A percentile compares a stretch with the other conserved stretches of the same genome.
phyloP scores from a whole-genome alignment of 768 basidiomycete genomes.

The Russula emetica region DNA sequence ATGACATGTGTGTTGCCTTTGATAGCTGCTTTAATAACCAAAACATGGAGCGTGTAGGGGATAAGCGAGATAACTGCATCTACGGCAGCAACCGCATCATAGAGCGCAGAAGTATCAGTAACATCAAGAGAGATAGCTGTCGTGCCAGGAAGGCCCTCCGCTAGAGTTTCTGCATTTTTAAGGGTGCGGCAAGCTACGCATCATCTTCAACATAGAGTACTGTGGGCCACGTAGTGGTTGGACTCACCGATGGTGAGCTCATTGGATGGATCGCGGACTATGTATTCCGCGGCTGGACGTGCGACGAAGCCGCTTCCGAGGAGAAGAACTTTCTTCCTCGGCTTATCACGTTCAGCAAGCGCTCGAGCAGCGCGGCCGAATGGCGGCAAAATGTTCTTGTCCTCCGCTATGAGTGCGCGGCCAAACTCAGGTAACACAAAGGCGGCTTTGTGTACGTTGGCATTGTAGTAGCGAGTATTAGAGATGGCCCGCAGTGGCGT shows the following conservation, averaged over 20 bases:
- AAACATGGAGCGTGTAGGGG: constrained; percentile 87
- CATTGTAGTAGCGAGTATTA: constrained; percentile 80
- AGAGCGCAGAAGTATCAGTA: constrained; percentile 61
- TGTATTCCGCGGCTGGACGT: constrained; percentile 92
- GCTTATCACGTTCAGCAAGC: constrained; percentile 41
- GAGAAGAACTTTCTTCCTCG: constrained; percentile 73
- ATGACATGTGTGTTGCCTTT: constrained; percentile 87
- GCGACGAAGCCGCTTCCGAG: constrained; percentile 96
- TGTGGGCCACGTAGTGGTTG: background rate
- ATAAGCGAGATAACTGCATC: constrained; percentile 96
- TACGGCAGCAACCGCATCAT: constrained; percentile 74
- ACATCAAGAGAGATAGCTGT: constrained; percentile 82
- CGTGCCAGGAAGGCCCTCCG: constrained; percentile 61
- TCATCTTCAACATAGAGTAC: constrained; percentile 1
- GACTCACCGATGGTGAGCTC: constrained; percentile 74
- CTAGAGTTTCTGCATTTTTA: constrained; percentile 64
- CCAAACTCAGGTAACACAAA: constrained; percentile 95
- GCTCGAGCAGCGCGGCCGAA: constrained; percentile 63
- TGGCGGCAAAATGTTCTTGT: constrained; percentile 62
- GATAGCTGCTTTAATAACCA: constrained; percentile 89
- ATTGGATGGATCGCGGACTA: constrained; percentile 77
- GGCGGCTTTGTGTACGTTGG: constrained; percentile 69
- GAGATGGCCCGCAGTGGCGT: constrained; percentile 69
- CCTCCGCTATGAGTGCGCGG: constrained; percentile 66
- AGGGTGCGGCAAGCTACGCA: constrained; percentile 81